A percentile compares a stretch with the other conserved stretches of the same genome.
Evolutionary conservation across 1,284 basidiomycete species (phyloP).

Genomic region (Cystobasidiaceae sp.): DNA sequence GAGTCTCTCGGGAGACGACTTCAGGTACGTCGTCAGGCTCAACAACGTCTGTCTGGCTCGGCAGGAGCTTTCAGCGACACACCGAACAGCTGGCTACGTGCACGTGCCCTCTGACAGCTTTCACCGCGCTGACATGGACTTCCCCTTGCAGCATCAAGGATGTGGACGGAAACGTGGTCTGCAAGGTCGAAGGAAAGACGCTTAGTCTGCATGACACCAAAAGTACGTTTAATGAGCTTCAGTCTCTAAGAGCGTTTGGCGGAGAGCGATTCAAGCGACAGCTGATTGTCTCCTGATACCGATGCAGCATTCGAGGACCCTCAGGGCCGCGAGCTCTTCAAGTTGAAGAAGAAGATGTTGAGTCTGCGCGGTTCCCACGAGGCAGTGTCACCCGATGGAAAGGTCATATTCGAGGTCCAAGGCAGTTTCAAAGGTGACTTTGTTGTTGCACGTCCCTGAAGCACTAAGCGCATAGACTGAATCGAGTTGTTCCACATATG

Average conservation of each 20-base stretch:
- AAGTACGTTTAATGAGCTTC: too few species aligned
- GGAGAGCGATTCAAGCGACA: too few species aligned
- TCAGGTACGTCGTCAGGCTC: slow-evolving; percentile 13
- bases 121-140: slow-evolving; percentile 32
- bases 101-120: neutral
- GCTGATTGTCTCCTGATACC: neutral
- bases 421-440: slow-evolving; percentile 41
- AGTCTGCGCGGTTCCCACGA: slow-evolving; percentile 42
- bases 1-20: slow-evolving; percentile 43
- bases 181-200: slow-evolving; percentile 43
- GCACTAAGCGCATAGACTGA: neutral
- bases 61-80: too few species aligned
- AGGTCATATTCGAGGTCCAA: slow-evolving; percentile 44
- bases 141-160: slow-evolving; percentile 45
- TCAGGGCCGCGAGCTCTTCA: slow-evolving; percentile 43
- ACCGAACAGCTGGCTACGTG: too few species aligned
- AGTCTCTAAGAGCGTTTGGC: too few species aligned
- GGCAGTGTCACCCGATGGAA: slow-evolving; percentile 41
- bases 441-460: neutral
- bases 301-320: slow-evolving; percentile 44
- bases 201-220: slow-evolving; percentile 45
- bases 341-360: slow-evolving; percentile 43
- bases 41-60: too few species aligned
- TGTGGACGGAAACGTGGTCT: slow-evolving; percentile 41
- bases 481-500: neutral